A percentile compares a stretch with the other conserved stretches of the same genome.
phyloP scores from a whole-genome alignment of 2,329 filamentous ascomycete species.

The Aspergillus texensis region DNA sequence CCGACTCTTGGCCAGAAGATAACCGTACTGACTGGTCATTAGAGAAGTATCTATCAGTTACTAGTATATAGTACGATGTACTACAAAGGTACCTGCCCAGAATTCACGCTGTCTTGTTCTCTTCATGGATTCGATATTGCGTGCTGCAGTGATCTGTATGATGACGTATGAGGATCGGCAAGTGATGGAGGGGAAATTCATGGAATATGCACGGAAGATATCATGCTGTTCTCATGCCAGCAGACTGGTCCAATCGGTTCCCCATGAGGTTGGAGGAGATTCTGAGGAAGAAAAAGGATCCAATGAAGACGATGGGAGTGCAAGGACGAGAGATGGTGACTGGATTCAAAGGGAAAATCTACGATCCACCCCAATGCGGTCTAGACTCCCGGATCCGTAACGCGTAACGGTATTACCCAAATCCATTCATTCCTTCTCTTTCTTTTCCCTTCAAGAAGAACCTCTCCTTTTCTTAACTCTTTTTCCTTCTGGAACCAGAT shows the following conservation, averaged over 20 bases:
- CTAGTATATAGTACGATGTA: neutral
- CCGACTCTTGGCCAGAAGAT: neutral
- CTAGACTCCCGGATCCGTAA: slow-evolving; percentile 3
- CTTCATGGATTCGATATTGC: neutral
- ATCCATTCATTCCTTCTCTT: slow-evolving; percentile 5
- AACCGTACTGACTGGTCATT: neutral
- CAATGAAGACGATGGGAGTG: neutral
- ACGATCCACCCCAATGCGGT: slow-evolving; percentile 5
- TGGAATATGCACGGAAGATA: slow-evolving; percentile 4
- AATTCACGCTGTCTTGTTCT: neutral
- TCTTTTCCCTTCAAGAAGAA: slow-evolving; percentile 2
- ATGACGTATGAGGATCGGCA: slow-evolving; percentile 1
- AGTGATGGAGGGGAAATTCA: neutral
- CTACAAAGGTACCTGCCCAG: neutral
- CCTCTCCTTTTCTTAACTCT: slow-evolving; percentile 8
- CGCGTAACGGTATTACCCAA: neutral
- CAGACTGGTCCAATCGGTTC: neutral
- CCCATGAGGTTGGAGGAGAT: neutral
- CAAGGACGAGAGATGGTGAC: neutral
- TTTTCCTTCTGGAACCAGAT: neutral
- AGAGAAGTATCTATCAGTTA: neutral
- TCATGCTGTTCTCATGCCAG: neutral
- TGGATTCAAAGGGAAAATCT: neutral
- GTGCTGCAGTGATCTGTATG: neutral
- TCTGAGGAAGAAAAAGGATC: neutral